Evolutionary conservation across 2,329 filamentous ascomycete genomes (phyloP).

Genomic region (Aspergillus nomiae): DNA sequence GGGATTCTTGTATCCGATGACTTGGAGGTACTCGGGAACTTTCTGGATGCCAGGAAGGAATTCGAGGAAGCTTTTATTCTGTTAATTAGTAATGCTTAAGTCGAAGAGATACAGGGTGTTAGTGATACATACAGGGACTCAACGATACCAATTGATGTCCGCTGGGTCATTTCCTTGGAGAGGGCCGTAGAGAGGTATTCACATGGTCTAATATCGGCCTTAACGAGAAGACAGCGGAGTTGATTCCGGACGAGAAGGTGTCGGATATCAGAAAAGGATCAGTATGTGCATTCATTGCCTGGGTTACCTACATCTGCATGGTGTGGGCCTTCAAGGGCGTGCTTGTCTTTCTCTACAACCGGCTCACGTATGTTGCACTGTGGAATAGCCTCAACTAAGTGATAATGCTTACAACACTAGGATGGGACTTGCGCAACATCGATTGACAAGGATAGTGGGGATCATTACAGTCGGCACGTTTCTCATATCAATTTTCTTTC

Average conservation of each 20-base stretch:
- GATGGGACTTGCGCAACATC: slow-evolving; percentile 20
- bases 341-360: slow-evolving; percentile 20
- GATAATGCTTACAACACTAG: slow-evolving; percentile 4
- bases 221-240: slow-evolving; percentile 9
- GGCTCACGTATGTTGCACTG: slow-evolving; percentile 16
- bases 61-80: slow-evolving; percentile 19
- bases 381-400: not conserved
- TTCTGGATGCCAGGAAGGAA: slow-evolving; percentile 23
- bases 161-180: slow-evolving; percentile 21
- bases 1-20: slow-evolving; percentile 19
- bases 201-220: slow-evolving; percentile 20
- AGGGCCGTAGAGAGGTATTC: slow-evolving; percentile 20
- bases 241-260: slow-evolving; percentile 15
- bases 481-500: slow-evolving; percentile 15
- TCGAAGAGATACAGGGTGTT: not conserved
- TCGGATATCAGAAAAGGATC: slow-evolving; percentile 7
- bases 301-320: slow-evolving; percentile 20
- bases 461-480: slow-evolving; percentile 10
- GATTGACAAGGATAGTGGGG: slow-evolving; percentile 11
- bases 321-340: slow-evolving; percentile 23
- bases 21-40: slow-evolving; percentile 21
- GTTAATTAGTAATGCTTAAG: not conserved
- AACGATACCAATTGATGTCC: slow-evolving; percentile 18
- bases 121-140: slow-evolving; percentile 20
- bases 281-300: slow-evolving; percentile 19